A percentile compares a stretch with the other conserved stretches of the same genome.
phyloP scores from a whole-genome alignment of 2,329 filamentous ascomycete genomes.

The Trichothecium roseum region DNA sequence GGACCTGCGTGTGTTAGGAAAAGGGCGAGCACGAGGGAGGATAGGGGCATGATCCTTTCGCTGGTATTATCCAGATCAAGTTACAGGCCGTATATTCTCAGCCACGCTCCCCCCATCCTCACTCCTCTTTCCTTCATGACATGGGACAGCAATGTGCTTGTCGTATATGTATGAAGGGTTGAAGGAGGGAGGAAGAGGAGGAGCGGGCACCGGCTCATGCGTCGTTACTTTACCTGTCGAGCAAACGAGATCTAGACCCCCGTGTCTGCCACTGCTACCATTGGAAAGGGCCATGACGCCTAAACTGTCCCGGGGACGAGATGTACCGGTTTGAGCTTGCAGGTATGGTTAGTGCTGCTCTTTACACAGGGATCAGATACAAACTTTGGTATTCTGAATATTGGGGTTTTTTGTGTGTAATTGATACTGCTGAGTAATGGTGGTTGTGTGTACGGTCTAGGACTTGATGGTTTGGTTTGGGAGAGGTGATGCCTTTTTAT shows the following conservation, averaged over 20 bases:
- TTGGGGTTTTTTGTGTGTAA: too few species aligned
- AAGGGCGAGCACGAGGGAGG: slow-evolving; percentile 13
- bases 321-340: too few species aligned
- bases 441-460: too few species aligned
- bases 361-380: too few species aligned
- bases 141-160: not conserved
- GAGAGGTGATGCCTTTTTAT: too few species aligned
- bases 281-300: slow-evolving; percentile 5
- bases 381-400: too few species aligned
- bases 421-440: too few species aligned
- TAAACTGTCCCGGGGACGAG: not conserved
- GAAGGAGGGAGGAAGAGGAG: slow-evolving; percentile 6
- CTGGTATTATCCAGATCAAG: slow-evolving; percentile 99
- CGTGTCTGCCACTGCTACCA: too few species aligned
- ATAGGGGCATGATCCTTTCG: slow-evolving; percentile 93
- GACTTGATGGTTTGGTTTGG: too few species aligned
- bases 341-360: too few species aligned
- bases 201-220: slow-evolving; percentile 54
- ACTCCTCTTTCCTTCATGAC: slow-evolving; percentile 17
- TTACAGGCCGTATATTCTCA: slow-evolving; percentile 89
- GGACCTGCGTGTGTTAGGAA: slow-evolving; percentile 21
- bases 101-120: slow-evolving; percentile 24
- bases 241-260: slow-evolving; percentile 17
- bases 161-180: not conserved
- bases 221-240: slow-evolving; percentile 34